phyloP scores from a whole-genome alignment of 2,329 filamentous ascomycete genomes.

The Leptographium wingfieldii region DNA sequence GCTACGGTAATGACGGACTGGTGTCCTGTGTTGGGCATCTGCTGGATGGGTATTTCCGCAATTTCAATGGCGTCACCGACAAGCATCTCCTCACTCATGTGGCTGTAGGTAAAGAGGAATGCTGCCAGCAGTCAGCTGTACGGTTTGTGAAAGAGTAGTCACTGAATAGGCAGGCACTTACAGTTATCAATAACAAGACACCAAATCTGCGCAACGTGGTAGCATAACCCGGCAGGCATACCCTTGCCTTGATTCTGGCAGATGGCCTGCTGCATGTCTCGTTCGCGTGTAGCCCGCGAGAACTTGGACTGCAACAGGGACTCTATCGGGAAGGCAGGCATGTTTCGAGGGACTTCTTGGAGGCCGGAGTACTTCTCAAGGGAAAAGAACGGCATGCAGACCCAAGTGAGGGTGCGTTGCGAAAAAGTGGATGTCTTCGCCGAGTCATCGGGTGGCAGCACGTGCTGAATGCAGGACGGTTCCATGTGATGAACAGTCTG shows the following conservation, averaged over 20 bases:
- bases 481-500: constrained; percentile 28
- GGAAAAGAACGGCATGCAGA: constrained; percentile 35
- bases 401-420: constrained; percentile 22
- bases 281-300: constrained; percentile 23
- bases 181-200: constrained; percentile 31
- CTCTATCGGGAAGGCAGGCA: constrained; percentile 26
- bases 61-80: constrained; percentile 21
- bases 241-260: constrained; percentile 21
- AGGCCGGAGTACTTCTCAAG: constrained; percentile 30
- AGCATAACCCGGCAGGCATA: constrained; percentile 25
- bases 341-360: constrained; percentile 15
- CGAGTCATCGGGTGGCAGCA: constrained; percentile 15
- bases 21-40: constrained; percentile 3
- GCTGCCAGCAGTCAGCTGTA: constrained; percentile 1
- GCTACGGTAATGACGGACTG: constrained; percentile 22
- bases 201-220: constrained; percentile 37
- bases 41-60: constrained; percentile 18
- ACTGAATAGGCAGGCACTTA: constrained; percentile 9
- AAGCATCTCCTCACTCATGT: constrained; percentile 21
- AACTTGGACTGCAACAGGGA: constrained; percentile 32
- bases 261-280: constrained; percentile 35
- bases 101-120: constrained; percentile 29
- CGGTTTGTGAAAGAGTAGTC: not conserved
- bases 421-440: constrained; percentile 10
- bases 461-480: constrained; percentile 23